Evolutionary conservation across 169 alveolate genomes (phyloP).

Genomic region (Plasmodium knowlesi): DNA sequence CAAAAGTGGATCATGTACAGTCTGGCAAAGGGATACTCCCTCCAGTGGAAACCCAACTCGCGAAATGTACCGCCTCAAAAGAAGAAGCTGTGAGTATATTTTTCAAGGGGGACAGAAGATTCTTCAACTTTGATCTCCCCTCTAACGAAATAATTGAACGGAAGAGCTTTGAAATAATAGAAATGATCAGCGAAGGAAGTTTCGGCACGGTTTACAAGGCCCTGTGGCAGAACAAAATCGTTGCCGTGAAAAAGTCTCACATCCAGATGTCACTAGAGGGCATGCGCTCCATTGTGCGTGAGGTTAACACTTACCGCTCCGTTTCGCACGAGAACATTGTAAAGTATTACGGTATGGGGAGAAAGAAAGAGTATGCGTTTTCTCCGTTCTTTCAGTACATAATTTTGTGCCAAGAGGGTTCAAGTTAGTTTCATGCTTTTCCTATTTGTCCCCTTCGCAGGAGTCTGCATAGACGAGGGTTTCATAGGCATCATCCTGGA

Average conservation of each 20-base stretch:
- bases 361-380: background rate
- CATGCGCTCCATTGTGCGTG: slow-evolving; percentile 84
- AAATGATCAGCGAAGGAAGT: slow-evolving; percentile 80
- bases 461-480: slow-evolving; percentile 85
- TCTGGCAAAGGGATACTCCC: background rate
- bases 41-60: background rate
- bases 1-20: background rate
- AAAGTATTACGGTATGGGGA: slow-evolving; percentile 73
- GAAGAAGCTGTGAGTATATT: slow-evolving; percentile 16
- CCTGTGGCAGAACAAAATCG: slow-evolving; percentile 75
- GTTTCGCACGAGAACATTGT: slow-evolving; percentile 82
- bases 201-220: slow-evolving; percentile 81
- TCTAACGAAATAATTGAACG: slow-evolving; percentile 24
- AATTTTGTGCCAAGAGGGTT: background rate
- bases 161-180: slow-evolving; percentile 15
- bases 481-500: slow-evolving; percentile 84
- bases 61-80: background rate
- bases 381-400: background rate
- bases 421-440: background rate
- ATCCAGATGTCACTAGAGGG: slow-evolving; percentile 78
- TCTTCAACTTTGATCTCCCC: slow-evolving; percentile 37
- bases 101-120: slow-evolving; percentile 48
- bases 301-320: slow-evolving; percentile 83
- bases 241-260: slow-evolving; percentile 81
- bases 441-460: background rate